Conservation (phyloP, 2,329 filamentous ascomycete genomes). For the Aspergillus vadensis region DNA sequence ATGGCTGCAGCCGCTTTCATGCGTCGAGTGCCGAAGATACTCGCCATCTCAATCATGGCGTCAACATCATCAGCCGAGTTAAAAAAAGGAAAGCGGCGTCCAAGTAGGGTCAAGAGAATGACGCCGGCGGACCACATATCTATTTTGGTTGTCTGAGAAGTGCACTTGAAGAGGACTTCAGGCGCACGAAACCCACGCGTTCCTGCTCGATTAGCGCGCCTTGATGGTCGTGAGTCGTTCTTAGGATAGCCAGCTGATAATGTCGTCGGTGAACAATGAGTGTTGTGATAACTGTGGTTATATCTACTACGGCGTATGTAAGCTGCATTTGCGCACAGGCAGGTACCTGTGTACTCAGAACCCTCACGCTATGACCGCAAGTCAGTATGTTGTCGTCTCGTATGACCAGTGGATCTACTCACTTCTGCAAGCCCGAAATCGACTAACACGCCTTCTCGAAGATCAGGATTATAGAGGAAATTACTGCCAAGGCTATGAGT, state of each 20-base stretch:
- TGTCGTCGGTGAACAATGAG: constrained; percentile 45
- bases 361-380: constrained; percentile 56
- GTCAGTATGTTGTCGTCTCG: constrained; percentile 2
- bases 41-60: constrained; percentile 94
- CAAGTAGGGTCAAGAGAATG: constrained; percentile 93
- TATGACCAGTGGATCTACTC: constrained; percentile 15
- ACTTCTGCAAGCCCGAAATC: constrained; percentile 95
- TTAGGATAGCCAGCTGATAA: constrained; percentile 75
- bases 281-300: constrained; percentile 62
- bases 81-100: constrained; percentile 94
- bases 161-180: constrained; percentile 96
- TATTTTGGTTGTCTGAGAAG: constrained; percentile 87
- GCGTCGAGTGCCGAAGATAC: constrained; percentile 81
- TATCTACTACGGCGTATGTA: constrained; percentile 62
- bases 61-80: constrained; percentile 98
- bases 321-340: constrained; percentile 72
- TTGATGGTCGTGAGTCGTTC: constrained; percentile 81
- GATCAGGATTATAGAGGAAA: constrained; percentile 82
- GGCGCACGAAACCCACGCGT: constrained; percentile 95
- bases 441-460: constrained; percentile 83
- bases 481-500: constrained; percentile 54
- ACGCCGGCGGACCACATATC: constrained; percentile 97
- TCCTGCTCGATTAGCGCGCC: constrained; percentile 89
- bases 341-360: constrained; percentile 53
- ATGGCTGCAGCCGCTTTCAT: constrained; percentile 83